Base-by-base conservation (phyloP, 805 yeast genomes). In the Saccharomycopsis vini region DNA sequence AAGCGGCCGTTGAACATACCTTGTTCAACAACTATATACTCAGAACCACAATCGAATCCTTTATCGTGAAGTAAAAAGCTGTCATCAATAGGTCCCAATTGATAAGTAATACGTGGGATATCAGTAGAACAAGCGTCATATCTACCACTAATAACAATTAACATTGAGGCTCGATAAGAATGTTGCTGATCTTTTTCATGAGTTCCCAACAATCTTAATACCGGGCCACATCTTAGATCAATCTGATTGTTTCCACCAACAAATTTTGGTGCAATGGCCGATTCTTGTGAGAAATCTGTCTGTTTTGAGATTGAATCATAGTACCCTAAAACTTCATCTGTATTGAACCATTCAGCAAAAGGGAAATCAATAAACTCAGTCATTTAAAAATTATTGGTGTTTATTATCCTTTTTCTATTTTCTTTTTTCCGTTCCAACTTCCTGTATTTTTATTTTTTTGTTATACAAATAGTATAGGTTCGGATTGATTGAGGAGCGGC, bases 221-320 rank as follows among this genome's bases (percentile, higher is more conserved):
- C 65, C 0, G 97, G 97, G 2, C 97, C 97, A 59, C 87, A 79
- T 40, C 69, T 63, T 16, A 79, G 64, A 31, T 72, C 68, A 41
- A 35, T 21, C n/a, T n/a, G n/a, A 22, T 53, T 39, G 2, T 62
- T 63, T 29, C 23, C 19, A 9, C 47, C 47, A 40, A 44, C 30
- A 18, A 38, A 7, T 7, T 22, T 21, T 40, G 39, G 24, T 29
- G 30, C 38, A 10, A 22, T 38, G 6, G 5, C 36, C 10, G 24
- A 23, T 16, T 18, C 24, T 9, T 7, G 9, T 2, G 18, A 18
- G 24, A 20, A n/a, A 13, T 18, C 39, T 12, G 15, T 10, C 24
- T 36, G 24, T 2, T 16, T 10, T 10, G 24, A 18, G 9, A 36
- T 10, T 13, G 7, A 15, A 20, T 31, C 18, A 22, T 40, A 40